Evolutionary conservation across 108 stramenopile species (phyloP).

Genomic region (Nitzschia sp.): DNA sequence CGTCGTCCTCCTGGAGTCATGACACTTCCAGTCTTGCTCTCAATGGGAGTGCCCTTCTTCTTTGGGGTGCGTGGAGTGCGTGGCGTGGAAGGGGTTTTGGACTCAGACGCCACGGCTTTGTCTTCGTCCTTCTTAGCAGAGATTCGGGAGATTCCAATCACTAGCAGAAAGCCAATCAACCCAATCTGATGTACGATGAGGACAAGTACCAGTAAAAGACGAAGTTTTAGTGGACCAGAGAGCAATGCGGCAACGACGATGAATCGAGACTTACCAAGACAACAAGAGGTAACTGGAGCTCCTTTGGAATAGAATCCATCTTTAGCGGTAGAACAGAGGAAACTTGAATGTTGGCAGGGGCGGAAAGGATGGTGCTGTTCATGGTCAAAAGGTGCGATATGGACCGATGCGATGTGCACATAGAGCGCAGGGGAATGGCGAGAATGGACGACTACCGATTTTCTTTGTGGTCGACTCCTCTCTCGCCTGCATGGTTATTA

Average conservation of each 20-base stretch:
- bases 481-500: too few relatives aligned
- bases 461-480: too few relatives aligned
- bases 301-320: constrained; percentile 28
- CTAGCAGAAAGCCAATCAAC: constrained; percentile 28
- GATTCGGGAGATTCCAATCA: constrained; percentile 23
- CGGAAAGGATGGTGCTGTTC: not conserved
- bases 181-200: constrained; percentile 21
- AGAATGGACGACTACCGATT: too few relatives aligned
- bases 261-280: constrained; percentile 21
- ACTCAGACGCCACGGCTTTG: not conserved
- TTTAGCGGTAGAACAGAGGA: not conserved
- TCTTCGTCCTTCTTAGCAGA: constrained; percentile 7
- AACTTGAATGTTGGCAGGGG: not conserved
- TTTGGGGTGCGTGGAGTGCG: not conserved
- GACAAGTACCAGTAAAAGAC: not conserved
- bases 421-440: too few relatives aligned
- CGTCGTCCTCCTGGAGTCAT: constrained; percentile 58
- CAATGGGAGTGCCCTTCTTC: constrained; percentile 17
- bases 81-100: constrained; percentile 5
- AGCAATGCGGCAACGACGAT: not conserved
- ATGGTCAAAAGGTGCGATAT: constrained; percentile 11
- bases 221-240: not conserved
- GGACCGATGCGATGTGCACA: too few relatives aligned
- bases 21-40: constrained; percentile 46
- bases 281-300: constrained; percentile 29